Base-by-base conservation (phyloP, 345 rosid genomes). In the Eucalyptus decipiens region DNA sequence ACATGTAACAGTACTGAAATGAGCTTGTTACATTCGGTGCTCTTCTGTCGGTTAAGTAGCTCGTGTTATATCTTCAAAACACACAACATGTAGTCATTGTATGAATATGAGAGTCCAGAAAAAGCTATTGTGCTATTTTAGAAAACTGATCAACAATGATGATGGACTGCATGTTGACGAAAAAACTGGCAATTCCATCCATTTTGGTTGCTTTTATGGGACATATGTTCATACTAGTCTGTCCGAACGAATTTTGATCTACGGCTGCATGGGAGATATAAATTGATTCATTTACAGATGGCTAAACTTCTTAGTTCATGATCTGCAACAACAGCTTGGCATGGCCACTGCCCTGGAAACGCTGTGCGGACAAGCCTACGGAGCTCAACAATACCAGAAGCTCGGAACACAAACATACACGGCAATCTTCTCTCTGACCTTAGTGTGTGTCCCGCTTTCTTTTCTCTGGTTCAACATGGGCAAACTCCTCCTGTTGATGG, bases 301-400 rank as follows among this genome's bases (percentile, higher is more conserved):
- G 47, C 83, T 72, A 72, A 72, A 37, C 13, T 72, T 72, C 24
- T 72, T 72, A 21, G 47, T 72, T 72, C 83, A 37, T 72, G 83
- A 37, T 11, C 12, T 72, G 83, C 45, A 72, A 72, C 83, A 72
- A 72, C 83, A 72, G 83, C 83, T 72, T 72, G 83, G 83, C 83
- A 72, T 72, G 83, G 45, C 83, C 45, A 3, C 3, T 37, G 98
- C 97, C 11, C 87, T 95, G 91, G 97, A 95, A 87, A 95, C 97
- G 52, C 88, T 95, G 14, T 95, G 96, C 67, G 97, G 97, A 26
- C 95, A 95, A 93, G 93, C 96, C 52, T 95, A 91, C 85, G 98
- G 97, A 60, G 97, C 97, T 48, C 93, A 91, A 47, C 92, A 93
- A 65, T 91, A 93, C 88, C 89, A 69, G 14, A 93, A 88, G 85